Conservation (phyloP, 108 stramenopile species). For the Skeletonema potamos region DNA sequence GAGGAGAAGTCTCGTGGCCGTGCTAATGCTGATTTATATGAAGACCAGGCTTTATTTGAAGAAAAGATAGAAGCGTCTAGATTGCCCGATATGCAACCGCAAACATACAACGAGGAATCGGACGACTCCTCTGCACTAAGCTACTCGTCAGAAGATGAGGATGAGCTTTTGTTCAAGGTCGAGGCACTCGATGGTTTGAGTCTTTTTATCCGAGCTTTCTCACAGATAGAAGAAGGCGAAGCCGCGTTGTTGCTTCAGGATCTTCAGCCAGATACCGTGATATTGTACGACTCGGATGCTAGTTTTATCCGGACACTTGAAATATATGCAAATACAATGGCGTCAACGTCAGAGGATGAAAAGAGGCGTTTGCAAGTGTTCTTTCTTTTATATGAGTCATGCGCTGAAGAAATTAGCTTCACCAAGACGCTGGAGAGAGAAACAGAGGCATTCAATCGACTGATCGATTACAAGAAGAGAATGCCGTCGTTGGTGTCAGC, state of each 20-base stretch:
- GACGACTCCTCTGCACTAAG: constrained; percentile 18
- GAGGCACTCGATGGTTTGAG: constrained; percentile 46
- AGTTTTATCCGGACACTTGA: constrained; percentile 89
- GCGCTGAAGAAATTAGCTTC: constrained; percentile 95
- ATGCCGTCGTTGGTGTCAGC: constrained; percentile 78
- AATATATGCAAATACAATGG: constrained; percentile 60
- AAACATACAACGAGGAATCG: constrained; percentile 3
- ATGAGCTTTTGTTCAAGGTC: constrained; percentile 38
- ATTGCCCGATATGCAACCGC: constrained; percentile 30
- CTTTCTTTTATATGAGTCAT: constrained; percentile 91
- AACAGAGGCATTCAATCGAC: constrained; percentile 88
- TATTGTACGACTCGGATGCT: constrained; percentile 91
- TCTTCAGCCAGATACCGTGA: constrained; percentile 75
- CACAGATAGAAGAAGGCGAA: constrained; percentile 62
- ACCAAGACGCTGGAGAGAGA: constrained; percentile 85
- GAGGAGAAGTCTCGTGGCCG: constrained; percentile 67
- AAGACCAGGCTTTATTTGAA: constrained; percentile 70
- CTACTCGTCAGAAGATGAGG: constrained; percentile 45
- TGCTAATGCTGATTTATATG: constrained; percentile 55
- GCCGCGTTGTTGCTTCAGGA: constrained; percentile 77
- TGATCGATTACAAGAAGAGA: constrained; percentile 92
- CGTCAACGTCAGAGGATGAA: constrained; percentile 23
- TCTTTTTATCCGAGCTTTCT: constrained; percentile 63
- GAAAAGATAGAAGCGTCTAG: constrained; percentile 74
- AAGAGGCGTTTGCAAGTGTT: constrained; percentile 73